Evolutionary conservation across 345 rosid species (phyloP).

Genomic region (Eucalyptus virginea): DNA sequence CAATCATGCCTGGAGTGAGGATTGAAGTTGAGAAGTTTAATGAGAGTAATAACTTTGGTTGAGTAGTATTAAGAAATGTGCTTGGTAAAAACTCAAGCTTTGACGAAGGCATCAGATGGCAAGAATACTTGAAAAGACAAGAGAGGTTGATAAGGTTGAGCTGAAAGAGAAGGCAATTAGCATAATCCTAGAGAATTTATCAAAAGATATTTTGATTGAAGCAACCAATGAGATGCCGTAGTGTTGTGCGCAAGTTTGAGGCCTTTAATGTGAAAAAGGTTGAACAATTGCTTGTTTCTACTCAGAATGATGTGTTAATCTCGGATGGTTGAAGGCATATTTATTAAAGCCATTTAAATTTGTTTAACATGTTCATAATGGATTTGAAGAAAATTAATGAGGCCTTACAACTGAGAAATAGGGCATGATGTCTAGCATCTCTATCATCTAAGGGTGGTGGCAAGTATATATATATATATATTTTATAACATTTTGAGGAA

Average conservation of each 20-base stretch:
- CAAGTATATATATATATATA: not conserved
- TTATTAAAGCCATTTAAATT: not conserved
- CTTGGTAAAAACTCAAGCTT: not conserved
- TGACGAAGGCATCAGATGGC: not conserved
- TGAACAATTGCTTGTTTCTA: not conserved
- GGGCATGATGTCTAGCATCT: not conserved
- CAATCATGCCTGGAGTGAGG: not conserved
- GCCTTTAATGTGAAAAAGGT: not conserved
- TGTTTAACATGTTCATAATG: not conserved
- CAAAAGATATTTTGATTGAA: not conserved
- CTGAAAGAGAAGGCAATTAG: not conserved
- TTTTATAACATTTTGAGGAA: not conserved
- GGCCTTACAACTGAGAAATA: not conserved
- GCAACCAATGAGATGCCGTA: not conserved
- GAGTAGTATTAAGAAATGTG: not conserved
- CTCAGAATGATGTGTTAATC: not conserved
- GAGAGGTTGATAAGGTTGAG: not conserved
- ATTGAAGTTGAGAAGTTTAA: not conserved
- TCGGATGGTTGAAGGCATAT: not conserved
- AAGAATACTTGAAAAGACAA: no score
- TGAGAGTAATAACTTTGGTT: not conserved
- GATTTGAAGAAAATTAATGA: not conserved
- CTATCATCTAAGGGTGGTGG: not conserved
- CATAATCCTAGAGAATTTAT: not conserved
- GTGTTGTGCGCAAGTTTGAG: not conserved